phyloP scores from a whole-genome alignment of 768 basidiomycete genomes.

The Pleurotus eryngii region DNA sequence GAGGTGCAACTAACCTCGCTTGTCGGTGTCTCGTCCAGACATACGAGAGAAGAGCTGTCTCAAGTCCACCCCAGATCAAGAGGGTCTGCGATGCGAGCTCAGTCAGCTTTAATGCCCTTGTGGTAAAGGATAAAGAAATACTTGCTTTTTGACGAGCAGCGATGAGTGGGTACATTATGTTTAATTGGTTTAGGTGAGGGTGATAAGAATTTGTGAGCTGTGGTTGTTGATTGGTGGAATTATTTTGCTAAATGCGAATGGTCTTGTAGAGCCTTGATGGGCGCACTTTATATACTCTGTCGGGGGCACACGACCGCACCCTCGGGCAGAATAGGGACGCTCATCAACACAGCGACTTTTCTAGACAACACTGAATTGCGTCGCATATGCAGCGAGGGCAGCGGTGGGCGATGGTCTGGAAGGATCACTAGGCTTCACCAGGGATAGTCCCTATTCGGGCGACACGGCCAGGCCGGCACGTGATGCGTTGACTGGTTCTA shows the following conservation, averaged over 20 bases:
- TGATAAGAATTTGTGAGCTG: constrained; percentile 5
- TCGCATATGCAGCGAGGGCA: not conserved
- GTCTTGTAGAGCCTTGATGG: not conserved
- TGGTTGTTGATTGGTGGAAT: not conserved
- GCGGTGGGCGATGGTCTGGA: not conserved
- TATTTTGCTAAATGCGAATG: not conserved
- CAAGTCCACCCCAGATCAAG: constrained; percentile 29
- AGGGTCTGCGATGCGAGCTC: constrained; percentile 23
- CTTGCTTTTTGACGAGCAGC: not conserved
- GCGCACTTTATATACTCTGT: not conserved
- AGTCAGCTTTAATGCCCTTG: not conserved
- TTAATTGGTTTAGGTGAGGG: not conserved
- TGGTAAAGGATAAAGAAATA: not conserved
- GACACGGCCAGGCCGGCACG: not conserved
- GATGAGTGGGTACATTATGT: constrained; percentile 4
- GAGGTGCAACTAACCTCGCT: constrained; percentile 16
- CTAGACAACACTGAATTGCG: not conserved
- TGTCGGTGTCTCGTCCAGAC: constrained; percentile 27
- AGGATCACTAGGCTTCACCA: not conserved
- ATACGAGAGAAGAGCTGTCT: constrained; percentile 26
- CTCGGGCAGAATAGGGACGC: not conserved
- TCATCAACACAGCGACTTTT: not conserved
- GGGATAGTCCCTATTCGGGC: not conserved
- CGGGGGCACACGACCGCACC: not conserved
- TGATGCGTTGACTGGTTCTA: not conserved